Evolutionary conservation across 768 basidiomycete species (phyloP), one percentile per base, ranked within the genome.

Genomic region (Suillus hirtellus): DNA sequence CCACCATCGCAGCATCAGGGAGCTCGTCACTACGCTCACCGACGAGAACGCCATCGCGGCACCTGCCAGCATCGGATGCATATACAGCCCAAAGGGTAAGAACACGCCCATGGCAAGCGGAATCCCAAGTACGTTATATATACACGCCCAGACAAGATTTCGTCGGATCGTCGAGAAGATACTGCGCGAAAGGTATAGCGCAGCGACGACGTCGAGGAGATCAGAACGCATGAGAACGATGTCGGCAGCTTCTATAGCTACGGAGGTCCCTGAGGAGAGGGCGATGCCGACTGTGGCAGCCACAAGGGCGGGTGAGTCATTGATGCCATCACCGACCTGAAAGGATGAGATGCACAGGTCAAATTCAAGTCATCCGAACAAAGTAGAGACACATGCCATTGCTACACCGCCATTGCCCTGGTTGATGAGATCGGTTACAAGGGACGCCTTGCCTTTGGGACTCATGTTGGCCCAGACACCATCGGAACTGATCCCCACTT

Each of bases 51-150:
- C 97, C 97, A 99, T 99, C 34, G 96, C 96, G 3, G 90, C 94
- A n/a, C 94, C 96, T 0, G 97, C 95, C 79, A 95, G 87, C 96
- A 99, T 99, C 10, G 97, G 97, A 69, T 95, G 97, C 73, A 99
- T 87, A 75, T 95, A 93, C 35, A 96, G 67, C 15, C 95, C 95
- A 73, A 94, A 84, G 0, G 97, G 97, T 14, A 99, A 82, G 79
- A 99, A 89, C 54, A 99, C 63, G 31, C 97, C 97, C 97, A 99
- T 99, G 24, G 97, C 97, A 53, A 99, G 86, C 19, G 97, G 97
- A 64, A 99, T 96, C 61, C 95, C 93, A 63, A 96, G 77, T 40
- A 96, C 73, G 71, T 98, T 97, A 79, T 97, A 97, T 60, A 96
- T 80, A 72, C 94, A 97, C 15, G 97, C 97, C 96, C 96, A 99